phyloP scores from a whole-genome alignment of 2,329 filamentous ascomycete species.

The Colletotrichum sidae region DNA sequence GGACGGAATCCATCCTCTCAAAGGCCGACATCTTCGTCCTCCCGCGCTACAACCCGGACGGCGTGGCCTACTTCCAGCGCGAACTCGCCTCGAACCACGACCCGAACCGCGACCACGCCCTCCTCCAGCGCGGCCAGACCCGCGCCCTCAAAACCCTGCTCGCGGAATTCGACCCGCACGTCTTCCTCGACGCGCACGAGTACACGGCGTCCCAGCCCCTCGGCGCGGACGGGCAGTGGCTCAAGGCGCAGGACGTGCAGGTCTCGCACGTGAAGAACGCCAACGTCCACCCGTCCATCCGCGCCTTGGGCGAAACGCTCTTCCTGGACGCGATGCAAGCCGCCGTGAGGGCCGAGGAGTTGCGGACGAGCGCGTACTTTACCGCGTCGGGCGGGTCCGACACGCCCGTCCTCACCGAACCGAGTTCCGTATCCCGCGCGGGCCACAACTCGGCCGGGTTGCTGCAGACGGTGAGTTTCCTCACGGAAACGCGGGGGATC shows the following conservation, averaged over 20 bases:
- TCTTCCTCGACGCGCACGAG: slow-evolving; percentile 48
- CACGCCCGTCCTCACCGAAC: slow-evolving; percentile 44
- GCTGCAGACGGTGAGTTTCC: slow-evolving; percentile 43
- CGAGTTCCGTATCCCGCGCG: slow-evolving; percentile 40
- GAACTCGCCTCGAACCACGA: no score
- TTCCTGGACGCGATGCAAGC: slow-evolving; percentile 43
- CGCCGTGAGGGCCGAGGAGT: slow-evolving; percentile 40
- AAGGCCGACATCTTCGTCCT: no score
- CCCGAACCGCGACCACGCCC: no score
- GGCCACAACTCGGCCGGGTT: slow-evolving; percentile 32
- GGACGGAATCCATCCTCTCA: no score
- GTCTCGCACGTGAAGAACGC: slow-evolving; percentile 49
- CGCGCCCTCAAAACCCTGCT: slow-evolving; percentile 40
- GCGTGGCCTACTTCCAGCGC: no score
- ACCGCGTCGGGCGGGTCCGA: slow-evolving; percentile 29
- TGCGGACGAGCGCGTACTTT: slow-evolving; percentile 46
- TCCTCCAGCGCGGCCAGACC: no score
- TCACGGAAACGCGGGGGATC: slow-evolving; percentile 46
- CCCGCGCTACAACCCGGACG: no score
- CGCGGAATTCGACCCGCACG: slow-evolving; percentile 42
- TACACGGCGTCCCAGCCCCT: slow-evolving; percentile 40
- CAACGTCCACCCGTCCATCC: slow-evolving; percentile 45
- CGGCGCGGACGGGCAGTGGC: slow-evolving; percentile 16
- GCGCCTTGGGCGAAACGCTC: slow-evolving; percentile 43
- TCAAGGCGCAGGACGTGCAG: slow-evolving; percentile 43